Conservation (phyloP, 352 stramenopile genomes). For the Phytophthora chlamydospora region DNA sequence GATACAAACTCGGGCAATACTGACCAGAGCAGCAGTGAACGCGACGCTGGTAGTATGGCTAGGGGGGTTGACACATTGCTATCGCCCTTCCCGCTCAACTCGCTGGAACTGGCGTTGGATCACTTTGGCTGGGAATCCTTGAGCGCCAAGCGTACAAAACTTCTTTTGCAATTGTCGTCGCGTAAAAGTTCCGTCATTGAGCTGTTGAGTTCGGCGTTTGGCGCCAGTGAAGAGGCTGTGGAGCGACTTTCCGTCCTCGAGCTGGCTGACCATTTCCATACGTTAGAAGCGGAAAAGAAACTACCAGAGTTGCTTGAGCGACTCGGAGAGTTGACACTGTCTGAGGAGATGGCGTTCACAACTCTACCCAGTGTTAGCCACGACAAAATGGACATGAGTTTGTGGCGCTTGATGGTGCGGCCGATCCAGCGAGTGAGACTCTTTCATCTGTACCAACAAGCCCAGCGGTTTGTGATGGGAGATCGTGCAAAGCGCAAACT, state of each 20-base stretch:
- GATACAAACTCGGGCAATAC: conserved; percentile 7
- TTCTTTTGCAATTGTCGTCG: conserved; percentile 10
- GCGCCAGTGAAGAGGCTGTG: conserved; percentile 3
- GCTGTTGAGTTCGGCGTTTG: conserved; percentile 8
- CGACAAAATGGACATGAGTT: conserved; percentile 31
- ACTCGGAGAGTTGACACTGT: conserved; percentile 6
- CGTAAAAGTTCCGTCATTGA: conserved; percentile 1
- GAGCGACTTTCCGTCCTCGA: conserved; percentile 23
- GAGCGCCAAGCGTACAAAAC: conserved; percentile 16
- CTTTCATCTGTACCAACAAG: conserved; percentile 37
- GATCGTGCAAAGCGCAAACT: conserved; percentile 18
- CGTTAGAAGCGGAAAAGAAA: conserved; percentile 9
- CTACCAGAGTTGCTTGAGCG: conserved; percentile 1
- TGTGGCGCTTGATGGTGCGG: conserved; percentile 51
- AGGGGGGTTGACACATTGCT: background rate
- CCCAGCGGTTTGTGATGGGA: conserved; percentile 28
- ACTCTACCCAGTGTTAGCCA: conserved; percentile 30
- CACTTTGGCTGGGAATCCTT: conserved; percentile 25
- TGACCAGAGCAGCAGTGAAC: conserved; percentile 3
- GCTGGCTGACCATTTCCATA: conserved; percentile 20
- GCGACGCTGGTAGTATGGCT: background rate
- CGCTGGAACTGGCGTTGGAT: conserved; percentile 22
- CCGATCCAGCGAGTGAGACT: conserved; percentile 46
- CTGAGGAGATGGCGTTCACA: conserved; percentile 15
- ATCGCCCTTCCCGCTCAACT: conserved; percentile 27